A percentile compares a stretch with the other conserved stretches of the same genome.
Conservation (phyloP, 179 eudicot genomes). For the Camellia oleifera region DNA sequence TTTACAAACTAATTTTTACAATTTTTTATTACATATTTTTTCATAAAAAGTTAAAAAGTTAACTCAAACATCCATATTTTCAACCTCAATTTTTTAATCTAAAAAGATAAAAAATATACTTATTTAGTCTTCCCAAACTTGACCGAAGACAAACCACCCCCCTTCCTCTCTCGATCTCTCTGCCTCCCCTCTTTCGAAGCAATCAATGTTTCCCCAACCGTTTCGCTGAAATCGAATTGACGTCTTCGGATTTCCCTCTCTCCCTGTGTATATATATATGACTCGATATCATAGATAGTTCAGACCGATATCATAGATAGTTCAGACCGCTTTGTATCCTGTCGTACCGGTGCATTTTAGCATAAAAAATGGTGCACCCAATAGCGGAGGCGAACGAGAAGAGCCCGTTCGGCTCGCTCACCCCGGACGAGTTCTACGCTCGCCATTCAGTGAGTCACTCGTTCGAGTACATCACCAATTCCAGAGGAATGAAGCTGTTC, state of each 20-base stretch:
- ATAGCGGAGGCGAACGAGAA: slow-evolving; percentile 66
- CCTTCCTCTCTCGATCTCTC: neutral
- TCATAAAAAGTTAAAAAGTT: too few species aligned
- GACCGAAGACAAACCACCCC: neutral
- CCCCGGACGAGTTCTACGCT: slow-evolving; percentile 67
- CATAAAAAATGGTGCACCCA: slow-evolving; percentile 60
- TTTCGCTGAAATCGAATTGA: too few species aligned
- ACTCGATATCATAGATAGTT: neutral
- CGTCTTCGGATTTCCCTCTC: neutral
- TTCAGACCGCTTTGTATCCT: neutral
- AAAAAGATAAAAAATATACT: too few species aligned
- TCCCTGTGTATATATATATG: neutral
- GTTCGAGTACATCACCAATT: slow-evolving; percentile 63
- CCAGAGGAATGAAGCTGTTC: slow-evolving; percentile 66
- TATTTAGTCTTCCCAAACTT: too few species aligned
- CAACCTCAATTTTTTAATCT: too few species aligned
- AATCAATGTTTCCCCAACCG: too few species aligned
- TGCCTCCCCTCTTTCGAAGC: neutral
- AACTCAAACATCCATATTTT: too few species aligned
- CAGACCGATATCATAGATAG: neutral
- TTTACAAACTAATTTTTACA: too few species aligned
- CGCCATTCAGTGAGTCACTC: slow-evolving; percentile 69
- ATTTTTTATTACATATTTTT: too few species aligned
- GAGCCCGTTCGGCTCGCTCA: slow-evolving; percentile 63
- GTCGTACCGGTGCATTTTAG: too few species aligned